A percentile compares a stretch with the other conserved stretches of the same genome.
These are phyloP conservation scores for Arthrobotrys pseudoclavata DNA, from an alignment of 2,329 filamentous ascomycete genomes.

Conservation along the genomic window DNA sequence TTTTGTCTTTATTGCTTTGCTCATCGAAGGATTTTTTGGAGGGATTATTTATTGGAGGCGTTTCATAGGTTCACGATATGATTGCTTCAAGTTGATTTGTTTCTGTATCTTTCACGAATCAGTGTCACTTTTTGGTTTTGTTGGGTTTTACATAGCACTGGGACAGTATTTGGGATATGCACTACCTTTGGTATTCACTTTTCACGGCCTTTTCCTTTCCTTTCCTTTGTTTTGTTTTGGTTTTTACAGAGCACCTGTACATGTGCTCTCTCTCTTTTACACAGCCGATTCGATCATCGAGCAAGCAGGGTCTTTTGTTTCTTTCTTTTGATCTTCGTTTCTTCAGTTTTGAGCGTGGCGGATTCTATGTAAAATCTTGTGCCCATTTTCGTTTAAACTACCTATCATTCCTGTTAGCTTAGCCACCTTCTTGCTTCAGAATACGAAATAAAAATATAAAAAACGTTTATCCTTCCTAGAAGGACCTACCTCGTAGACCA, in stretches of 20 bases:
- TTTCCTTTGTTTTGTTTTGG: not conserved
- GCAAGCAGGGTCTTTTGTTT: conserved; percentile 2
- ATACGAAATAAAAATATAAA: conserved; percentile 23
- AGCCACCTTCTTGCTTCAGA: conserved; percentile 4
- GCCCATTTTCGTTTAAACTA: conserved; percentile 6
- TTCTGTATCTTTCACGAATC: not conserved
- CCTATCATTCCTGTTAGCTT: conserved; percentile 31
- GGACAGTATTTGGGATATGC: conserved; percentile 11
- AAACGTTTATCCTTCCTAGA: conserved; percentile 26
- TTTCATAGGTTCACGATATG: conserved; percentile 9
- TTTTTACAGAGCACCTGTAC: no score
- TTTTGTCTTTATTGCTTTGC: conserved; percentile 1
- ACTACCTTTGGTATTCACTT: not conserved
- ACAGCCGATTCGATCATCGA: not conserved
- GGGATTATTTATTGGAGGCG: conserved; percentile 20
- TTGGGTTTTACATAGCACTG: not conserved
- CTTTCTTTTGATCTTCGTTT: not conserved
- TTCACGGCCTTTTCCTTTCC: not conserved
- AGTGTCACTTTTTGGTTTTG: not conserved
- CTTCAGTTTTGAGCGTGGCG: conserved; percentile 27
- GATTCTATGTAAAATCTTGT: conserved; percentile 30
- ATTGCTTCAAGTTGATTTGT: conserved; percentile 12
- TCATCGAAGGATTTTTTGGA: not conserved
- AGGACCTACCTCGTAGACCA: not conserved
- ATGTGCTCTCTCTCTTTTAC: not conserved